Conservation (phyloP, 202 grass and related monocot species). For the Eragrostis tef region DNA sequence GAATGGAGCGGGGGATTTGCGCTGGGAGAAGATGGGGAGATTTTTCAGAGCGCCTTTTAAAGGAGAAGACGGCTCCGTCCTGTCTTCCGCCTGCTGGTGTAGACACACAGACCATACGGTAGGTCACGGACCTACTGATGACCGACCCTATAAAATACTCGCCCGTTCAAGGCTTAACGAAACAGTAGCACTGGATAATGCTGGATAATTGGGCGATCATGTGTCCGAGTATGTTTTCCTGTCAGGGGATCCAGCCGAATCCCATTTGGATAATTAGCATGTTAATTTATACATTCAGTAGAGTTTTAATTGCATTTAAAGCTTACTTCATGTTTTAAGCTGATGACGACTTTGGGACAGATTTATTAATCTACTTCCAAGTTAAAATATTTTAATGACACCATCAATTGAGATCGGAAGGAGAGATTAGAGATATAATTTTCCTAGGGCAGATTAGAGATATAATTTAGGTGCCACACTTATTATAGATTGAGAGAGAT, state of each 20-base stretch:
- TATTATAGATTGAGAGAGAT: background rate
- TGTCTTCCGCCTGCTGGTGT: conserved; percentile 23
- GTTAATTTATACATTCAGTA: background rate
- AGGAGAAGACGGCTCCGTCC: conserved; percentile 26
- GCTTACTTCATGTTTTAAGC: background rate
- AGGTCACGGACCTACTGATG: conserved; percentile 28
- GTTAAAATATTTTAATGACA: background rate
- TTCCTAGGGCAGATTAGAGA: background rate
- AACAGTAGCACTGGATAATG: conserved; percentile 36
- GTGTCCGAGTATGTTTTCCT: background rate
- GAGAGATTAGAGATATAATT: too few species aligned
- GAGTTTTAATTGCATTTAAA: background rate
- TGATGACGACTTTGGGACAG: background rate
- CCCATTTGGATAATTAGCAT: background rate
- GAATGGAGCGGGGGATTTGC: background rate
- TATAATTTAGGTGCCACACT: background rate
- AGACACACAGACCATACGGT: conserved; percentile 33
- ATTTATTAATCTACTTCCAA: too few species aligned
- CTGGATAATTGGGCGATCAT: conserved; percentile 23
- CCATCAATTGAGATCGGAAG: too few species aligned
- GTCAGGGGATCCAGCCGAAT: background rate
- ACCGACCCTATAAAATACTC: conserved; percentile 39
- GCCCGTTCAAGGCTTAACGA: background rate
- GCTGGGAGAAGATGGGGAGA: conserved; percentile 31
- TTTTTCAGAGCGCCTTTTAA: conserved; percentile 48